Percentiles rank a stretch among this genome's conserved stretches.
Conservation (phyloP, 495 filamentous ascomycete species). For the Cairneyella variabilis region DNA sequence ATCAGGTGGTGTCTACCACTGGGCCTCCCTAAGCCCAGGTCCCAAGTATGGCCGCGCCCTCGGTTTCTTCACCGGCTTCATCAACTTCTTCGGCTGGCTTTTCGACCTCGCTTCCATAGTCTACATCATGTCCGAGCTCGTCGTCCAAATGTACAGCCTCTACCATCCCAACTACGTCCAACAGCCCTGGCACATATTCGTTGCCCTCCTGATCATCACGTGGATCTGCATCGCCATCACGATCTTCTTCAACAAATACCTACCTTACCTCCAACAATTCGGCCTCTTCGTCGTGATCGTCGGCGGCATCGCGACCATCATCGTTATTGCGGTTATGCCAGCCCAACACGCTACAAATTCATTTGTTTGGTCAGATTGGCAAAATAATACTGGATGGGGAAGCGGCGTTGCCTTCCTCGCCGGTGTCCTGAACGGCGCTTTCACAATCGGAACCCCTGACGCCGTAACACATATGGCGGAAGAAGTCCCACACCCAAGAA, state of each 20-base stretch:
- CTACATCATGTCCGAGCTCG: constrained; percentile 64
- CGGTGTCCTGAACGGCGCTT: constrained; percentile 81
- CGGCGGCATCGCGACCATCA: constrained; percentile 65
- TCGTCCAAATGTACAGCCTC: constrained; percentile 65
- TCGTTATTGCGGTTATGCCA: constrained; percentile 75
- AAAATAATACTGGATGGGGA: constrained; percentile 64
- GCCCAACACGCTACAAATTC: constrained; percentile 50
- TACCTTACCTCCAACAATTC: constrained; percentile 64
- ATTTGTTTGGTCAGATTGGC: constrained; percentile 61
- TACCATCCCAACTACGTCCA: constrained; percentile 60
- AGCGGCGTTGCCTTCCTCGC: constrained; percentile 75
- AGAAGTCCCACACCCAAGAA: constrained; percentile 65
- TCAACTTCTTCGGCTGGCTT: constrained; percentile 80
- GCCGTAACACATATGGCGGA: constrained; percentile 75
- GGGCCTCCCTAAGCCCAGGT: constrained; percentile 73
- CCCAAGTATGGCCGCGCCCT: constrained; percentile 59
- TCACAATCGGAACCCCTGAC: constrained; percentile 79
- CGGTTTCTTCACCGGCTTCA: constrained; percentile 74
- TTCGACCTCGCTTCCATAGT: constrained; percentile 63
- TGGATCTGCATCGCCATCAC: constrained; percentile 63
- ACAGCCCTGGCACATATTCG: constrained; percentile 72
- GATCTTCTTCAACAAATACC: constrained; percentile 63
- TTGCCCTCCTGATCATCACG: constrained; percentile 62
- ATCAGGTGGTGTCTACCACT: constrained; percentile 78
- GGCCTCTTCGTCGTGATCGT: constrained; percentile 69